Base-by-base conservation (phyloP, 306 rosid genomes). In the Cucumis melo region DNA sequence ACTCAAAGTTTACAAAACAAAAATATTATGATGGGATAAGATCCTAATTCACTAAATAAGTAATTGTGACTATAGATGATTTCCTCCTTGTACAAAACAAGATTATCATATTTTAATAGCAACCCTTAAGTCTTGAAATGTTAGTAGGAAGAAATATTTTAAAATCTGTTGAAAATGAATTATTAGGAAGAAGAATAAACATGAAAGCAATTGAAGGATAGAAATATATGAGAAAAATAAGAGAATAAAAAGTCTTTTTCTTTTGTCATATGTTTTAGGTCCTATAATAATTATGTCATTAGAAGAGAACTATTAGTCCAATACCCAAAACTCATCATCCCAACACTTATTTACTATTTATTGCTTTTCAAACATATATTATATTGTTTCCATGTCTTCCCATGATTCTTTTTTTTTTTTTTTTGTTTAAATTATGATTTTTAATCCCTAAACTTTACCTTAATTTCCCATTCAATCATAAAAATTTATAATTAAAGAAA, bases 401-500 rank as follows among this genome's bases (percentile, higher is more conserved):
- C 29, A 23, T 5, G 29, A 57, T 0, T 21, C 21, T 57, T 32
- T 2, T 2, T n/a, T 21, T 57, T 57, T 32, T 2, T 2, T n/a
- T 57, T 20, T 10, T 2, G 32, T 20, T 0, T 57, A 57, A 57
- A 57, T 2, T 57, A 57, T 57, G 32, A 12, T 20, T 57, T 20
- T 57, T 57, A 10, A 10, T 57, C 62, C 13, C 15, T 56, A 56
- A 56, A 56, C 3, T 56, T 56, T 4, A 56, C 29, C 63, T 58
- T 58, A 20, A n/a, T 50, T 50, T 50, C 15, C 16, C 13, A 5
- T 13, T 48, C 4, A 2, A 50, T 50, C 55, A n/a, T n/a, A n/a
- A n/a, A n/a, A n/a, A n/a, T n/a, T n/a, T n/a, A n/a, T n/a, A 11
- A 2, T 10, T 0, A 10, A 2, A 10, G 0, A 2, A 2, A 11